Evolutionary conservation across 2,329 filamentous ascomycete species (phyloP).

Genomic region (Cladosporium velox): DNA sequence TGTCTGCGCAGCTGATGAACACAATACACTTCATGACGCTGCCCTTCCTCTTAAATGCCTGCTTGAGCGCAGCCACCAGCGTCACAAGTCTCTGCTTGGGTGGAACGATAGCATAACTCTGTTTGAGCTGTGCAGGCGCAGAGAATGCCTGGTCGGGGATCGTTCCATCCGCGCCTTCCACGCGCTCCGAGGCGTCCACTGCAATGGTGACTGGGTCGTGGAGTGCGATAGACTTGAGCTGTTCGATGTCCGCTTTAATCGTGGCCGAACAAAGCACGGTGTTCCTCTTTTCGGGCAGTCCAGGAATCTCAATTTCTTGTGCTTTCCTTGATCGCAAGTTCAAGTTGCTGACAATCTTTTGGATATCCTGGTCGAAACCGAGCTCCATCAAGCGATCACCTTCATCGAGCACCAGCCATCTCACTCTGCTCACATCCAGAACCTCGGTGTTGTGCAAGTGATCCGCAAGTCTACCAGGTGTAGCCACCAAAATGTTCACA

Average conservation of each 20-base stretch:
- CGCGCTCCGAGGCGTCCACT: slow-evolving; percentile 57
- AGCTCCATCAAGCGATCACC: slow-evolving; percentile 98
- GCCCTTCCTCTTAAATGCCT: slow-evolving; percentile 82
- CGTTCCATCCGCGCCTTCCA: slow-evolving; percentile 47
- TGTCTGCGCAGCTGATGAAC: slow-evolving; percentile 95
- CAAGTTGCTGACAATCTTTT: slow-evolving; percentile 79
- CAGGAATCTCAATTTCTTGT: slow-evolving; percentile 60
- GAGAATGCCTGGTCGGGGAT: slow-evolving; percentile 63
- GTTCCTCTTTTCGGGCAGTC: slow-evolving; percentile 73
- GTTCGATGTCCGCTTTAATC: slow-evolving; percentile 96
- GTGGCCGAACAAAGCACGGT: slow-evolving; percentile 95
- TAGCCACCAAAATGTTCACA: slow-evolving; percentile 92
- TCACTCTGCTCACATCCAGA: slow-evolving; percentile 81
- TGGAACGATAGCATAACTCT: slow-evolving; percentile 83
- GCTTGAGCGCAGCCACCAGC: slow-evolving; percentile 78
- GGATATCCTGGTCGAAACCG: slow-evolving; percentile 92
- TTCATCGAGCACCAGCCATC: slow-evolving; percentile 94
- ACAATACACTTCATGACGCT: slow-evolving; percentile 96
- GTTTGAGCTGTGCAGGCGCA: slow-evolving; percentile 90
- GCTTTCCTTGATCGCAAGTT: slow-evolving; percentile 65
- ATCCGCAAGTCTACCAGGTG: slow-evolving; percentile 85
- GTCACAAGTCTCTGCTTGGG: slow-evolving; percentile 90
- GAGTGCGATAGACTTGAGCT: slow-evolving; percentile 89
- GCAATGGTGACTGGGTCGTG: slow-evolving; percentile 89
- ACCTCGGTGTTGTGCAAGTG: slow-evolving; percentile 91